A percentile compares a stretch with the other conserved stretches of the same genome.
These are phyloP conservation scores for Nitzschia sp. DNA, from an alignment of 108 stramenopile species.

Conservation along the genomic window DNA sequence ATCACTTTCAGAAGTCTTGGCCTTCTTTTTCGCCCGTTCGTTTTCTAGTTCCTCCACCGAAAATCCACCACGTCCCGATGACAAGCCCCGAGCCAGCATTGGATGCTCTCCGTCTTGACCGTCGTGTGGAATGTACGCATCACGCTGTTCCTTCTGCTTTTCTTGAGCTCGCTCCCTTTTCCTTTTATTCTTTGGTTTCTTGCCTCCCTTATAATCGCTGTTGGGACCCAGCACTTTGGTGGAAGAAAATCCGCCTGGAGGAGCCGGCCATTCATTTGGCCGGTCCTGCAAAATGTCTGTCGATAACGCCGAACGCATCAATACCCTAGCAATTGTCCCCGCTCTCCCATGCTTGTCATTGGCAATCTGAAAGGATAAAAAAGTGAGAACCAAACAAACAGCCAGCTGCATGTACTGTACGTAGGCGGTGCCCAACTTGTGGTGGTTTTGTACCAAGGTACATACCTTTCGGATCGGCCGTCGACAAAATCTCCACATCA, in stretches of 20 bases:
- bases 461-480: slow-evolving; percentile 68
- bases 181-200: slow-evolving; percentile 3
- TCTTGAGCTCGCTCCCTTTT: slow-evolving; percentile 7
- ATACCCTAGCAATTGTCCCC: slow-evolving; percentile 65
- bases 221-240: slow-evolving; percentile 68
- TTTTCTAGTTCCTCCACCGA: slow-evolving; percentile 70
- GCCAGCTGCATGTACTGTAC: background rate
- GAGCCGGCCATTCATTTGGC: slow-evolving; percentile 73
- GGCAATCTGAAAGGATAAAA: slow-evolving; percentile 28
- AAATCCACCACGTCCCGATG: slow-evolving; percentile 52
- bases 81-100: slow-evolving; percentile 31
- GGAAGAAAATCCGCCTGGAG: slow-evolving; percentile 74
- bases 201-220: slow-evolving; percentile 47
- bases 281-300: slow-evolving; percentile 71
- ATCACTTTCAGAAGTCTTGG: slow-evolving; percentile 3
- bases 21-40: slow-evolving; percentile 49
- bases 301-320: slow-evolving; percentile 70
- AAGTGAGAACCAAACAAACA: background rate
- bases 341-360: slow-evolving; percentile 71
- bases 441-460: no score
- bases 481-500: slow-evolving; percentile 82
- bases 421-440: no score
- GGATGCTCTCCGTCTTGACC: slow-evolving; percentile 2
- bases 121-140: background rate
- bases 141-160: slow-evolving; percentile 5